These are phyloP conservation scores for Cercophora scortea DNA, from an alignment of 495 filamentous ascomycete genomes.

Conservation along the genomic window DNA sequence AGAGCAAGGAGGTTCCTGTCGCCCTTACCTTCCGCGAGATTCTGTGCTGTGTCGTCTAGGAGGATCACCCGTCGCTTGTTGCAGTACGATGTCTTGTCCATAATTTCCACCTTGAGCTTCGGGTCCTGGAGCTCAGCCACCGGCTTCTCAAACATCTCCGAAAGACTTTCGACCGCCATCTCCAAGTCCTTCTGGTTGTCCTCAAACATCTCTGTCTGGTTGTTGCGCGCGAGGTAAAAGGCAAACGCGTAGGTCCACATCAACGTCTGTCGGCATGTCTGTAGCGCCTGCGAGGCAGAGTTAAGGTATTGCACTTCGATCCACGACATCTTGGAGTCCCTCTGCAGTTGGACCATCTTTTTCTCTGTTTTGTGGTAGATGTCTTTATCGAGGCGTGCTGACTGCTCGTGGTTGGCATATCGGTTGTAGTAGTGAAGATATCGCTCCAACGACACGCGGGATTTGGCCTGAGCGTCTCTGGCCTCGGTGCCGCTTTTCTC, in stretches of 20 bases:
- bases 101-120: conserved; percentile 85
- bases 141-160: conserved; percentile 97
- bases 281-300: conserved; percentile 83
- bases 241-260: conserved; percentile 99
- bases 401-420: conserved; percentile 98
- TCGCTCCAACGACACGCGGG: conserved; percentile 79
- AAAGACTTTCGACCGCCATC: conserved; percentile 89
- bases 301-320: conserved; percentile 97
- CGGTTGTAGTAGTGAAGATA: conserved; percentile 98
- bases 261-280: conserved; percentile 91
- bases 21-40: conserved; percentile 71
- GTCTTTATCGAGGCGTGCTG: conserved; percentile 93
- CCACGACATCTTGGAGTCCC: conserved; percentile 91
- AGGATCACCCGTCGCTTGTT: conserved; percentile 85
- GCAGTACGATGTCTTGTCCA: conserved; percentile 97
- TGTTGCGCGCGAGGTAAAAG: conserved; percentile 91
- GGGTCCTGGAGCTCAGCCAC: conserved; percentile 66
- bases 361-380: conserved; percentile 93
- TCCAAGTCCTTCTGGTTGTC: conserved; percentile 98
- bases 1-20: not conserved
- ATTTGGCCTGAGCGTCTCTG: conserved; percentile 82
- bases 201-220: conserved; percentile 94
- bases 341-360: conserved; percentile 96
- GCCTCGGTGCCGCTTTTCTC: conserved; percentile 90
- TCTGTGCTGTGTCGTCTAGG: conserved; percentile 83